A percentile compares a stretch with the other conserved stretches of the same genome.
Conservation (phyloP, 768 basidiomycete species). For the Naganishia onofrii region DNA sequence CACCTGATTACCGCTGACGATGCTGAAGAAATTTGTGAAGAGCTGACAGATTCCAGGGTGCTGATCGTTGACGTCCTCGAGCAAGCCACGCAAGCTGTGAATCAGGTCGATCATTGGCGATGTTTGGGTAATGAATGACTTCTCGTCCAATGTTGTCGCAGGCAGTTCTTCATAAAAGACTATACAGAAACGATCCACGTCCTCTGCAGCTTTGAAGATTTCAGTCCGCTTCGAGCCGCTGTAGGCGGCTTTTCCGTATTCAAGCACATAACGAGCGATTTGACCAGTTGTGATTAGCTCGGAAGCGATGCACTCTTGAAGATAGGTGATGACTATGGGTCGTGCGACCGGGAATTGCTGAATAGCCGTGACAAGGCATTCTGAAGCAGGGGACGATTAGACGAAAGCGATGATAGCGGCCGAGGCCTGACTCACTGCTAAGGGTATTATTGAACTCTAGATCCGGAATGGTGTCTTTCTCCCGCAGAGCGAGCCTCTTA, state of each 20-base stretch:
- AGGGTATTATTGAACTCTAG: neutral
- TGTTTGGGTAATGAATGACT: neutral
- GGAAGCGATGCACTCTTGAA: conserved; percentile 10
- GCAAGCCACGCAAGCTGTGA: neutral
- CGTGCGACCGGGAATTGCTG: neutral
- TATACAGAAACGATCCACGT: neutral
- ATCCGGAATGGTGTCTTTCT: neutral
- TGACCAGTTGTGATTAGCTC: neutral
- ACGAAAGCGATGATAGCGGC: neutral
- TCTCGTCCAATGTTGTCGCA: neutral
- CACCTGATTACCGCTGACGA: neutral
- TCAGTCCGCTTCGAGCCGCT: neutral
- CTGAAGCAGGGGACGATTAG: neutral
- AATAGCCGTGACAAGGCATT: neutral
- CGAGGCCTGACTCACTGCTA: neutral
- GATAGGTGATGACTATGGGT: conserved; percentile 1
- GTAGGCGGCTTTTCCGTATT: neutral
- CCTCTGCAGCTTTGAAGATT: neutral
- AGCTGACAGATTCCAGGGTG: conserved; percentile 2
- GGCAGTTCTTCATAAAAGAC: conserved; percentile 3
- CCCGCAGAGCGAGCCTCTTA: neutral
- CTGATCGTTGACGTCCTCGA: neutral
- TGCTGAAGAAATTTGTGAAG: neutral
- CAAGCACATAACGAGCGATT: conserved; percentile 5
- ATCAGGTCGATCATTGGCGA: neutral